Evolutionary conservation across 768 basidiomycete genomes (phyloP).

Genomic region (Pluteus cervinus): DNA sequence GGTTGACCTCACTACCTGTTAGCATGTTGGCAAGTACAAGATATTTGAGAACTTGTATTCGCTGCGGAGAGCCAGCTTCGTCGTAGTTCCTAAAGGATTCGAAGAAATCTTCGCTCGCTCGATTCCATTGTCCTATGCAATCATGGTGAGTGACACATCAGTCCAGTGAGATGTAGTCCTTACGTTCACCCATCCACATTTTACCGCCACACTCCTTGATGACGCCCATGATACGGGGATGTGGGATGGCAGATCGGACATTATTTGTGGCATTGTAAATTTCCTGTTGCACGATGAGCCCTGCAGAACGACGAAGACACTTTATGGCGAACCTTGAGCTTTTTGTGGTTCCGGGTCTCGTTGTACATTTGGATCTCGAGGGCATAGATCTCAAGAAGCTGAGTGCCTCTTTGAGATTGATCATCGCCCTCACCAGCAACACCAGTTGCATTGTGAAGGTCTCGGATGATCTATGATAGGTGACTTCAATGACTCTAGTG

Average conservation of each 20-base stretch:
- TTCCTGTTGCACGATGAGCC: constrained; percentile 51
- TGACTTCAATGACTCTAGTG: constrained; percentile 6
- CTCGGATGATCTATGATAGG: constrained; percentile 58
- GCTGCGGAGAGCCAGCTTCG: constrained; percentile 92
- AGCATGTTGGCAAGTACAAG: constrained; percentile 97
- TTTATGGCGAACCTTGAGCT: constrained; percentile 69
- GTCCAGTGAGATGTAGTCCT: constrained; percentile 14
- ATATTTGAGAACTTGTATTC: constrained; percentile 98
- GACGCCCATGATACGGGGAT: constrained; percentile 97
- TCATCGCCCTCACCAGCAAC: constrained; percentile 62
- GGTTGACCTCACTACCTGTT: constrained; percentile 97
- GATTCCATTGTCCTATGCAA: constrained; percentile 82
- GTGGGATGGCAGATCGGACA: constrained; percentile 94
- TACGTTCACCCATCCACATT: constrained; percentile 99
- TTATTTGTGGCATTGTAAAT: constrained; percentile 94
- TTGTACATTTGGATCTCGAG: constrained; percentile 99
- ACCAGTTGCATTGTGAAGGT: constrained; percentile 63
- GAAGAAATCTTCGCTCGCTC: constrained; percentile 97
- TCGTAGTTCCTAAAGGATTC: constrained; percentile 99
- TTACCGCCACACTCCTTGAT: constrained; percentile 99
- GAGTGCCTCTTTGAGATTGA: constrained; percentile 90
- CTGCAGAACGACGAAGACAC: not conserved
- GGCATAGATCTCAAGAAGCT: constrained; percentile 94
- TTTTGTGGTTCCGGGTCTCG: constrained; percentile 92
- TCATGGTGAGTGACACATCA: not conserved